Base-by-base conservation (phyloP, 2,329 filamentous ascomycete genomes). In the Trichoderma simmonsii region DNA sequence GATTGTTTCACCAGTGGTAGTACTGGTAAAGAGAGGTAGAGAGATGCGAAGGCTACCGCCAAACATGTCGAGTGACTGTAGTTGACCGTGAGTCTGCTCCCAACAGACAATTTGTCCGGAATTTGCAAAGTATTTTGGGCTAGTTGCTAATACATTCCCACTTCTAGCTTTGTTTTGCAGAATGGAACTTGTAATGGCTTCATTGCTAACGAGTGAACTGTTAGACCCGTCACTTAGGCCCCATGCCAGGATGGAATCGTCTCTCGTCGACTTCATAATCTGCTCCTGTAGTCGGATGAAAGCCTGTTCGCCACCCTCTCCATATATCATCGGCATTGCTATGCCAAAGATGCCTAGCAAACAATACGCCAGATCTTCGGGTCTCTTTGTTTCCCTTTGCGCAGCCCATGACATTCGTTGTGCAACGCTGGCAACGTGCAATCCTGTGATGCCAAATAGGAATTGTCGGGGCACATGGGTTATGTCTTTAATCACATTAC, bases 391-490 rank as follows among this genome's bases (percentile, higher is more conserved):
- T 1, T 57, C 21, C 4, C 75, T 60, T 1, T 64, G 64, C 0
- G 75, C 69, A 14, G 75, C 75, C 75, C 75, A 77, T 1, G 73
- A 73, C 75, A 77, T 76, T 0, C 75, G 75, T 7, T 77, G 73
- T 0, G 76, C 75, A 7, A 77, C 70, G 3, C 74, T 77, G 4
- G 74, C 74, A 4, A 30, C 14, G 6, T 61, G 60, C 1, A 76
- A n/a, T 0, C 62, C 24, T 1, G 60, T 12, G 3, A 60, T n/a
- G 1, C 75, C 73, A 0, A 75, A 28, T 0, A 76, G 30, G 12
- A 66, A 73, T 1, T 32, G 61, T 12, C 56, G 70, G 0, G 74
- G 73, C 12, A 83, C 79, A 0, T 74, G 73, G 1, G 81, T 82
- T 34, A 79, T 76, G 8, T 71, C 60, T 8, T 75, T 74, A 7